Evolutionary conservation across 331 rosid species (phyloP).

Genomic region (Erythrophleum ivorense): DNA sequence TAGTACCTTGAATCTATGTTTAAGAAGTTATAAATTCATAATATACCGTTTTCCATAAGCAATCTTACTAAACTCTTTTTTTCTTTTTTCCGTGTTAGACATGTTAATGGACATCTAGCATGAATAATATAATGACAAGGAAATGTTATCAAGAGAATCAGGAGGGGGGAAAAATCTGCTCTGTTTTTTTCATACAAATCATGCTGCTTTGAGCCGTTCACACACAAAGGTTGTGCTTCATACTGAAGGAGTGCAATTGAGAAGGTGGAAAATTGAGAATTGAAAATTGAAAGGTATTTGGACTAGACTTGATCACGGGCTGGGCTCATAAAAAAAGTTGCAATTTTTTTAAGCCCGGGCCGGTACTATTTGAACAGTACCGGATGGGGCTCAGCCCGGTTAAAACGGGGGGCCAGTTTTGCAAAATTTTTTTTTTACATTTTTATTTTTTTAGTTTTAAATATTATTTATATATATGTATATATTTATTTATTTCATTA

Average conservation of each 20-base stretch:
- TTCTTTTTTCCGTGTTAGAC: not conserved
- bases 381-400: no score
- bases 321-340: no score
- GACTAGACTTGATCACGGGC: no score
- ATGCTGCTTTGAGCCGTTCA: constrained; percentile 15
- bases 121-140: not conserved
- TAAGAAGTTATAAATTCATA: not conserved
- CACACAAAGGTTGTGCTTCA: not conserved
- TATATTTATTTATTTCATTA: no score
- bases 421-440: no score
- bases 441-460: no score
- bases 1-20: not conserved
- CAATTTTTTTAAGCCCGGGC: no score
- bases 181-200: not conserved
- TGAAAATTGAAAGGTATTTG: not conserved
- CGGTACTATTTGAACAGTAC: no score
- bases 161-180: not conserved
- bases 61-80: not conserved
- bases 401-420: no score
- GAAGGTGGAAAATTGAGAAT: not conserved
- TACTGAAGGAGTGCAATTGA: not conserved
- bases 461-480: no score
- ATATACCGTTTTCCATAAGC: constrained; percentile 7
- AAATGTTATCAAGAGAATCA: not conserved
- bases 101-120: not conserved